phyloP scores from a whole-genome alignment of 768 basidiomycete species.

The Suillus sp. region DNA sequence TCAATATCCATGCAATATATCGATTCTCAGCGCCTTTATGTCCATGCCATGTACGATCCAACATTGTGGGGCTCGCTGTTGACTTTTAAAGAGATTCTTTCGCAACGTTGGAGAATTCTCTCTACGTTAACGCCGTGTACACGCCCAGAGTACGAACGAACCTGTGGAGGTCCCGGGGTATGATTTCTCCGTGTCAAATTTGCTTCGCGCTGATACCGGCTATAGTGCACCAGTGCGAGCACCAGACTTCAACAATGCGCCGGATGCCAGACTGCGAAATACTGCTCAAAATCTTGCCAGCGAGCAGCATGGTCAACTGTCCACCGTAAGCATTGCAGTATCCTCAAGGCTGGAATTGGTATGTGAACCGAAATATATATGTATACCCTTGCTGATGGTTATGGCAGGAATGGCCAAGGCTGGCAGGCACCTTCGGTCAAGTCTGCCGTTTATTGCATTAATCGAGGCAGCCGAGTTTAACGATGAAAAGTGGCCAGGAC shows the following conservation, averaged over 20 bases:
- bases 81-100: conserved; percentile 1
- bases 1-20: conserved; percentile 1
- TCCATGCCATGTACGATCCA: neutral
- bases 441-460: neutral
- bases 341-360: neutral
- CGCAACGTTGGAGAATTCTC: conserved; percentile 1
- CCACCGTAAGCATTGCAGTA: neutral
- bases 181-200: neutral
- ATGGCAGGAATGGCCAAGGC: conserved; percentile 6
- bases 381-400: neutral
- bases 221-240: conserved; percentile 2
- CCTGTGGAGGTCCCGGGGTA: conserved; percentile 4
- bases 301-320: neutral
- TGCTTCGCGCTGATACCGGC: neutral
- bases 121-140: neutral
- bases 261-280: conserved; percentile 4
- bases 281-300: conserved; percentile 2
- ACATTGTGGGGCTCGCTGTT: conserved; percentile 3
- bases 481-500: conserved; percentile 3
- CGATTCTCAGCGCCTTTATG: conserved; percentile 6
- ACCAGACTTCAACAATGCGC: conserved; percentile 4
- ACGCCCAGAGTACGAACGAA: conserved; percentile 1
- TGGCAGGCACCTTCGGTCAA: neutral
- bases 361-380: neutral
- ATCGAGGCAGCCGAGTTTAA: neutral